phyloP scores from a whole-genome alignment of 208 protist genomes.

The Endotrypanum monterogeii region DNA sequence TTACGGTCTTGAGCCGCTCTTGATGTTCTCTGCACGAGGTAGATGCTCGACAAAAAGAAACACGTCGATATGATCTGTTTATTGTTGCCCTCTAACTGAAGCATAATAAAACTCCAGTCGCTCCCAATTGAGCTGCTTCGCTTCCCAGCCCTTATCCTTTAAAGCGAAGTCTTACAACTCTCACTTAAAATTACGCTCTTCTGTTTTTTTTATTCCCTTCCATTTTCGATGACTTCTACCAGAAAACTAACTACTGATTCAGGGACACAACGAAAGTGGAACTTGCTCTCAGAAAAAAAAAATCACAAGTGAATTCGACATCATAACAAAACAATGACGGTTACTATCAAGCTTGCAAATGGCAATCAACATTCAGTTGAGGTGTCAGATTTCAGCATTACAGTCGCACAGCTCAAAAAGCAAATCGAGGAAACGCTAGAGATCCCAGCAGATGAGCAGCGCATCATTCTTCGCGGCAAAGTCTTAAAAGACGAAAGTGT shows the following conservation, averaged over 20 bases:
- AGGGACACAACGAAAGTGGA: background rate
- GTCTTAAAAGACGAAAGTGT: slow-evolving; percentile 85
- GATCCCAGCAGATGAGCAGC: slow-evolving; percentile 84
- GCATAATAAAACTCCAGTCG: background rate
- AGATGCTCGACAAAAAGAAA: too few relatives aligned
- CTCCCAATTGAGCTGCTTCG: too few relatives aligned
- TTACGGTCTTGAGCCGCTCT: too few relatives aligned
- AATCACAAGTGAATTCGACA: background rate
- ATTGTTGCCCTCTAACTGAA: background rate
- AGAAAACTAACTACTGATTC: background rate
- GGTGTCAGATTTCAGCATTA: slow-evolving; percentile 74
- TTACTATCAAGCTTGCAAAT: slow-evolving; percentile 84
- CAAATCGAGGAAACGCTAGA: slow-evolving; percentile 39
- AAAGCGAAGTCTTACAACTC: too few relatives aligned
- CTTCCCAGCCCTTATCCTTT: too few relatives aligned
- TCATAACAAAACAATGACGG: slow-evolving; percentile 8
- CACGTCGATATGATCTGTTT: background rate
- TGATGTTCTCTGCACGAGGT: too few relatives aligned
- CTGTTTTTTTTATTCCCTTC: background rate
- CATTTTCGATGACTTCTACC: background rate
- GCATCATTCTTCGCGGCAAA: slow-evolving; percentile 81
- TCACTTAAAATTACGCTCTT: background rate
- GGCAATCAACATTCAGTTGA: slow-evolving; percentile 74
- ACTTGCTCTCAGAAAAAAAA: slow-evolving; percentile 7
- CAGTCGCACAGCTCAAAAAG: slow-evolving; percentile 74